Base-by-base conservation (phyloP, 352 stramenopile genomes). In the Globisporangium recalcitrans region DNA sequence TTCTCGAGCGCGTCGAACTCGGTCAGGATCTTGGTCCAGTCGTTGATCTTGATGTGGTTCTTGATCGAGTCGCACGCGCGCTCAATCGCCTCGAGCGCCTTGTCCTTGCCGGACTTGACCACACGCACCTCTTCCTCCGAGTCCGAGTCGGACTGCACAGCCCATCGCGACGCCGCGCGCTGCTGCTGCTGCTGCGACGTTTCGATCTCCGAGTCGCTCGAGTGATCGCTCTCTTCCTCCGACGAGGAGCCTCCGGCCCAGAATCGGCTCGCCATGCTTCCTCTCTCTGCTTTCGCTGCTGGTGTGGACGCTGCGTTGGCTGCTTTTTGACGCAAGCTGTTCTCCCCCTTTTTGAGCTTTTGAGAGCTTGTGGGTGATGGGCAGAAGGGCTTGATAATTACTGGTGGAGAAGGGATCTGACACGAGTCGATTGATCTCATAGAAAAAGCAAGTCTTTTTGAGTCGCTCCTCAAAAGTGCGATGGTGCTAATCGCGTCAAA, bases 21-120 rank as follows among this genome's bases (percentile, higher is more conserved):
- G 32, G 70, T 78, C 78, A 97, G 95, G 72, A 98, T 98, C 66
- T 88, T 86, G 66, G 86, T 94, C 85, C 96, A 98, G 78, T 98
- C 94, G 61, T 96, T 94, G 69, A 97, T 98, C 82, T 98, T 98
- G 80, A 98, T 98, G 71, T 88, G 78, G 70, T 97, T 97, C 62
- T 80, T 82, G 60, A 96, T 92, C 48, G 64, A 56, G 24, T 62
- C 65, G 68, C 87, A 95, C 32, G 75, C 69, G 60, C 78, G 80
- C 55, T 91, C 81, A 57, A 92, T 84, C 57, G 69, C 68, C 55
- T 90, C 74, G 32, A 96, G 79, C 52, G 91, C 83, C 60, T 95
- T 93, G 67, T 97, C 90, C 82, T 98, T 97, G 62, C 84, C 93
- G 31, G 86, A 97, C 80, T 98, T 98, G 57, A 98, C 96, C 58